Evolutionary conservation across 768 basidiomycete genomes (phyloP).

Genomic region (Paxillus ammoniavirescens): DNA sequence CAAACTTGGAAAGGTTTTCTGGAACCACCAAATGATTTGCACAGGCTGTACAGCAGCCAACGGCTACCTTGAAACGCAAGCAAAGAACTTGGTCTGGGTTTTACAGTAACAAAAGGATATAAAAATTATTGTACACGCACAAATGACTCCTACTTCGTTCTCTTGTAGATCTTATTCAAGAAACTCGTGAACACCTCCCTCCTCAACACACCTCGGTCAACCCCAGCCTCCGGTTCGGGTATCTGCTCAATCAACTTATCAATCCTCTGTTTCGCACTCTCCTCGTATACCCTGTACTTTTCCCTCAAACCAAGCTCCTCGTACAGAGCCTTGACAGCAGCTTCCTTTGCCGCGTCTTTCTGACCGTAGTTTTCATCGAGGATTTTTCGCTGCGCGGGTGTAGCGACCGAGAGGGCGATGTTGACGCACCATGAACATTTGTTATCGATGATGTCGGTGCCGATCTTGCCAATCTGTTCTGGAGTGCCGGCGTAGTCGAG

Average conservation of each 20-base stretch:
- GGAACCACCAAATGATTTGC: too few relatives aligned
- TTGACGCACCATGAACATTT: conserved; percentile 98
- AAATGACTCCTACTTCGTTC: conserved; percentile 44
- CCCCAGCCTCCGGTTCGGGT: conserved; percentile 50
- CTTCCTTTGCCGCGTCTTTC: conserved; percentile 48
- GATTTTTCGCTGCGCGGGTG: conserved; percentile 52
- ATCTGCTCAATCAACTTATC: conserved; percentile 69
- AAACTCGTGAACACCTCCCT: conserved; percentile 81
- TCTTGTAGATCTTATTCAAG: conserved; percentile 80
- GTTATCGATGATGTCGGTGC: conserved; percentile 98
- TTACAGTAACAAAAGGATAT: too few relatives aligned
- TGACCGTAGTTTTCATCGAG: conserved; percentile 69
- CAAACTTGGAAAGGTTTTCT: too few relatives aligned
- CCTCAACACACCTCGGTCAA: conserved; percentile 46
- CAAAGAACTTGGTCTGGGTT: neutral
- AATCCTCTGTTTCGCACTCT: conserved; percentile 62
- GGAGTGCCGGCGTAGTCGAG: conserved; percentile 90
- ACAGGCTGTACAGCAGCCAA: neutral
- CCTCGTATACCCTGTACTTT: conserved; percentile 79
- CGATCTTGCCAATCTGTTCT: conserved; percentile 93
- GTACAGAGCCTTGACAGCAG: conserved; percentile 69
- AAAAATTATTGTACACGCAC: neutral
- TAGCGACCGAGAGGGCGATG: conserved; percentile 65
- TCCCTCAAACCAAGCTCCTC: conserved; percentile 62
- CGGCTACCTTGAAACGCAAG: conserved; percentile 2